Conservation (phyloP, 495 filamentous ascomycete species). For the Aspergillus baeticus region DNA sequence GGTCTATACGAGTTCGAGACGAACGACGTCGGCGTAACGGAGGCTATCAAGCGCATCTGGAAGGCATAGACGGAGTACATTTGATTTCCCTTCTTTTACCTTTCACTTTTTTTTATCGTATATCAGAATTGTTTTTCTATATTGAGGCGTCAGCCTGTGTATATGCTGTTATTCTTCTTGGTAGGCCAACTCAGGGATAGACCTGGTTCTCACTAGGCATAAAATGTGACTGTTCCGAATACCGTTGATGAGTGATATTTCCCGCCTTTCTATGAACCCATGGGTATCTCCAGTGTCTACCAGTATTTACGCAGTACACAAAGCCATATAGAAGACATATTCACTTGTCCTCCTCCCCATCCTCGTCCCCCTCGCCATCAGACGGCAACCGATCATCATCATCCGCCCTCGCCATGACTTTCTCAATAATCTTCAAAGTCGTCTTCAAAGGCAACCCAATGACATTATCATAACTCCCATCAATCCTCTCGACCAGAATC, state of each 20-base stretch:
- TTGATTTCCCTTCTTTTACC: slow-evolving; percentile 28
- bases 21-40: slow-evolving; percentile 94
- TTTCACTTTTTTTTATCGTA: slow-evolving; percentile 12
- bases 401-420: slow-evolving; percentile 59
- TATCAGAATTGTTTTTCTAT: slow-evolving; percentile 20
- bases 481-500: slow-evolving; percentile 80
- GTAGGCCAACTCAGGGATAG: slow-evolving; percentile 24
- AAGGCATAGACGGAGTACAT: slow-evolving; percentile 53
- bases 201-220: slow-evolving; percentile 19
- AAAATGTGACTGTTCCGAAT: slow-evolving; percentile 19
- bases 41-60: slow-evolving; percentile 85
- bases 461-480: slow-evolving; percentile 92
- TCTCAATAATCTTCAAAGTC: slow-evolving; percentile 81
- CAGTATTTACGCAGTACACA: neutral
- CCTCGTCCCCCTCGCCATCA: slow-evolving; percentile 33
- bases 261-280: neutral
- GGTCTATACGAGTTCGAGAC: slow-evolving; percentile 99
- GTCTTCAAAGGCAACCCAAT: slow-evolving; percentile 86
- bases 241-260: no score
- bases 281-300: neutral
- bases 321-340: neutral
- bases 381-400: slow-evolving; percentile 47
- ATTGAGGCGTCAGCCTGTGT: slow-evolving; percentile 42
- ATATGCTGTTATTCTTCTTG: slow-evolving; percentile 35
- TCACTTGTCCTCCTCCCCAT: slow-evolving; percentile 9